Percentiles rank a stretch among this genome's conserved stretches.
These are phyloP conservation scores for Naematelia encephala DNA, from an alignment of 768 basidiomycete genomes.

Conservation along the genomic window DNA sequence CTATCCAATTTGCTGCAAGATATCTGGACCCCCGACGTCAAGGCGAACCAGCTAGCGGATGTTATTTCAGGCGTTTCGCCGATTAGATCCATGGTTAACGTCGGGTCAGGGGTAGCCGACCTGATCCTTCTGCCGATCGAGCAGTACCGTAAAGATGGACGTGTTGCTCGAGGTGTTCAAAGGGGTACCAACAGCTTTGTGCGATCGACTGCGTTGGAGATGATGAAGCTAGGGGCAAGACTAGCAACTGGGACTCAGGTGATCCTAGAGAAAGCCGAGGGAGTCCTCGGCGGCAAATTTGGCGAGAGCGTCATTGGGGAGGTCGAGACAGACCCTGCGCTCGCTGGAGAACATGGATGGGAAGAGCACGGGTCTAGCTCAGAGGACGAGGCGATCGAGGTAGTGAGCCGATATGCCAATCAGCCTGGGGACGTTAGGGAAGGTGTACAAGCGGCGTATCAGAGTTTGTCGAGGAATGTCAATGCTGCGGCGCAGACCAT, in stretches of 20 bases:
- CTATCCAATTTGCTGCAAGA: slow-evolving; percentile 92
- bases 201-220: slow-evolving; percentile 90
- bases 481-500: slow-evolving; percentile 97
- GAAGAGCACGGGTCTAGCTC: slow-evolving; percentile 3
- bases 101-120: slow-evolving; percentile 94
- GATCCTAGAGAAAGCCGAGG: slow-evolving; percentile 91
- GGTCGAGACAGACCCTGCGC: slow-evolving; percentile 55
- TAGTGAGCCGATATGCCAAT: slow-evolving; percentile 76
- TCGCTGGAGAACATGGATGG: slow-evolving; percentile 20
- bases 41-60: slow-evolving; percentile 94
- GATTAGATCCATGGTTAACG: slow-evolving; percentile 93
- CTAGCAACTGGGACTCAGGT: slow-evolving; percentile 97
- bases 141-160: slow-evolving; percentile 95
- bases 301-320: slow-evolving; percentile 65
- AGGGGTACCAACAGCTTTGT: slow-evolving; percentile 91
- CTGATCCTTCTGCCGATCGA: slow-evolving; percentile 92
- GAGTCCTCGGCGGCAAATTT: slow-evolving; percentile 74
- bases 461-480: slow-evolving; percentile 77
- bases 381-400: slow-evolving; percentile 30
- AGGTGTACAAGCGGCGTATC: slow-evolving; percentile 88
- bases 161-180: slow-evolving; percentile 86
- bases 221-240: slow-evolving; percentile 87
- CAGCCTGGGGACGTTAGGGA: slow-evolving; percentile 81
- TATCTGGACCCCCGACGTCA: slow-evolving; percentile 98
- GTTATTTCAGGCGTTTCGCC: slow-evolving; percentile 95